Conservation (phyloP, 1,284 basidiomycete genomes). For the Cryptococcus sp. region DNA sequence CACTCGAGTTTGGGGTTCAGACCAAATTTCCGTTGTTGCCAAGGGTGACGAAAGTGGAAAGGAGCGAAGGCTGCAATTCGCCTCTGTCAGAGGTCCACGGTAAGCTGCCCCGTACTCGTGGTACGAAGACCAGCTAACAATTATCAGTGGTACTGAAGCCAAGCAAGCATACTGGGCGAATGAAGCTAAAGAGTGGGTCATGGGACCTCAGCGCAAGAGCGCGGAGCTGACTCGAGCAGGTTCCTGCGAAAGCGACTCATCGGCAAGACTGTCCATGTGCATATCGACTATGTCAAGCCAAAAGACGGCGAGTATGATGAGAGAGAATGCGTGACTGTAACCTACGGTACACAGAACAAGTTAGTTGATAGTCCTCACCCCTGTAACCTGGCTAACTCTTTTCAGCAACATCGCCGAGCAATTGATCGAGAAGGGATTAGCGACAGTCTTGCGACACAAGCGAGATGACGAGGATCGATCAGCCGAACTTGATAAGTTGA, state of each 20-base stretch:
- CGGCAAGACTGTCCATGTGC: conserved; percentile 78
- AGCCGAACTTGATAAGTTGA: conserved; percentile 87
- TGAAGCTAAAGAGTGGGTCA: conserved; percentile 70
- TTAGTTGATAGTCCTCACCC: conserved; percentile 43
- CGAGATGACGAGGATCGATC: conserved; percentile 94
- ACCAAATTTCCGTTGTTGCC: conserved; percentile 78
- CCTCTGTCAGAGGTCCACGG: conserved; percentile 84
- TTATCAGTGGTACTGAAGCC: conserved; percentile 67
- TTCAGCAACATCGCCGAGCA: conserved; percentile 85
- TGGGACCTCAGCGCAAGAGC: background rate
- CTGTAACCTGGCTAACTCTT: conserved; percentile 1
- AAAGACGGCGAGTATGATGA: conserved; percentile 89
- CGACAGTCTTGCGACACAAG: conserved; percentile 83
- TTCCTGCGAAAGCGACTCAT: conserved; percentile 86
- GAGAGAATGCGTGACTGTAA: conserved; percentile 82
- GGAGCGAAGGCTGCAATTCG: conserved; percentile 81
- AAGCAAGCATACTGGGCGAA: conserved; percentile 84
- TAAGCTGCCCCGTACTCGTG: conserved; percentile 40
- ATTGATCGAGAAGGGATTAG: conserved; percentile 86
- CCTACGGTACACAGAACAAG: conserved; percentile 72
- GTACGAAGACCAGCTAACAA: conserved; percentile 4
- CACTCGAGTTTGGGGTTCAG: conserved; percentile 82
- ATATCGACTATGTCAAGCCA: conserved; percentile 84
- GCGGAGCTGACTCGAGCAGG: conserved; percentile 39
- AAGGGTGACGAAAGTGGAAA: conserved; percentile 59